Evolutionary conservation across 306 rosid species (phyloP), one percentile per base, ranked within the genome.

Genomic region (Argentina anserina): DNA sequence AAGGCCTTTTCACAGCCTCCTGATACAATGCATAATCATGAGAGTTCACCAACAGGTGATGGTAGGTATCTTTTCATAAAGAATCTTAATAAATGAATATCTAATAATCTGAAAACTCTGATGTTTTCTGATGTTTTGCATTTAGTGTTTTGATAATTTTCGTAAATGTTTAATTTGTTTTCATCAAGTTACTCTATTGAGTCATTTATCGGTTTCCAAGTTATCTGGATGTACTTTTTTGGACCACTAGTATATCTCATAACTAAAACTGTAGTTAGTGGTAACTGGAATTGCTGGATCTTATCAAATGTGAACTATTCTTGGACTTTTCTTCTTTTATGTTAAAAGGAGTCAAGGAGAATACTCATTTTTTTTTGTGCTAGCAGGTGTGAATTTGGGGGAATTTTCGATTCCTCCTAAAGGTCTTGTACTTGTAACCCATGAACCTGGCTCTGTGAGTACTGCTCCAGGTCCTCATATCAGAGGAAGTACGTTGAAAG

Each of bases 391-490:
- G 81, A 68, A 78, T 69, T 78, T 79, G 69, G 86, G 69, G 67
- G 98, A 83, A 37, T 78, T 59, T 74, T 79, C 65, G 53, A 86
- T 85, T 71, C 81, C 87, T 82, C 89, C 93, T 20, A 88, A 85
- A 70, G 91, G 96, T 59, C 84, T 88, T 75, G 39, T 76, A 33
- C 75, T 94, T 42, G 97, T 94, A 25, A 95, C 91, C 53, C 99
- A 94, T 61, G 99, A 94, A 75, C 97, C 99, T 5, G 78, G 87
- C 82, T 84, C 33, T 75, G 91, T 85, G 69, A 88, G 80, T 78
- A 79, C 89, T 1, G 75, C 89, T 18, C 97, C 96, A 25, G 99
- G 99, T 84, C 90, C 99, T 63, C 99, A 94, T 87, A 88, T 90
- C 72, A 83, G 99, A 85, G 99, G 99, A 72, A 81, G 76, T 52